A percentile compares a stretch with the other conserved stretches of the same genome.
These are phyloP conservation scores for Aspergillus egyptiacus DNA, from an alignment of 495 filamentous ascomycete species.

Conservation along the genomic window DNA sequence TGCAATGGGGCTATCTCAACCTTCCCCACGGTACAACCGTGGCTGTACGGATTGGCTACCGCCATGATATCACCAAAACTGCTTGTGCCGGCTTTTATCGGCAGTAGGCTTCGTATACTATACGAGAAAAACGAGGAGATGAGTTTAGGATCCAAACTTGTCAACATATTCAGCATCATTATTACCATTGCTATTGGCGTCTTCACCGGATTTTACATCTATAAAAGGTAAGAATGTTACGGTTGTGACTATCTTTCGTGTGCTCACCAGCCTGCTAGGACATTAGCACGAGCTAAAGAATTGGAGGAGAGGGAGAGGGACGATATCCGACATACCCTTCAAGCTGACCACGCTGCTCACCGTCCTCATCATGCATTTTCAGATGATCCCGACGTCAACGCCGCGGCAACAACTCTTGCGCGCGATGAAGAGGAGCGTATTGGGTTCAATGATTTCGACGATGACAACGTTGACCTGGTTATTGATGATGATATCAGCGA, in stretches of 20 bases:
- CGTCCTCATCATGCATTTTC: conserved; percentile 39
- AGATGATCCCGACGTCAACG: conserved; percentile 40
- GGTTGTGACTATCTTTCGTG: background rate
- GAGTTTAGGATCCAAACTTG: conserved; percentile 47
- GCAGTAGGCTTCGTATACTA: conserved; percentile 58
- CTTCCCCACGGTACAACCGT: conserved; percentile 76
- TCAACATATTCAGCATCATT: conserved; percentile 80
- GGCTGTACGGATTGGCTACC: conserved; percentile 75
- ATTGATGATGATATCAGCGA: conserved; percentile 37
- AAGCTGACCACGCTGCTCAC: conserved; percentile 36
- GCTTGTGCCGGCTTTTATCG: conserved; percentile 89
- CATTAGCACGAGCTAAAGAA: conserved; percentile 74
- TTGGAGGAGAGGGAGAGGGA: conserved; percentile 74
- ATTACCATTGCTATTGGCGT: conserved; percentile 63
- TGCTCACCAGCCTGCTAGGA: conserved; percentile 38
- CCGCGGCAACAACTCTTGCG: conserved; percentile 39
- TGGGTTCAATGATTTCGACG: conserved; percentile 40
- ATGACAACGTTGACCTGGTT: conserved; percentile 38
- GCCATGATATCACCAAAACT: conserved; percentile 74
- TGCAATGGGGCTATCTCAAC: conserved; percentile 93
- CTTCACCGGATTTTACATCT: conserved; percentile 78
- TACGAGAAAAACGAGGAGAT: conserved; percentile 61
- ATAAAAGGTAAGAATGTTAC: conserved; percentile 48
- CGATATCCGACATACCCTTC: conserved; percentile 38
- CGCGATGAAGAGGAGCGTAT: conserved; percentile 46